Conservation (phyloP, 345 rosid species). For the Corchorus capsularis region DNA sequence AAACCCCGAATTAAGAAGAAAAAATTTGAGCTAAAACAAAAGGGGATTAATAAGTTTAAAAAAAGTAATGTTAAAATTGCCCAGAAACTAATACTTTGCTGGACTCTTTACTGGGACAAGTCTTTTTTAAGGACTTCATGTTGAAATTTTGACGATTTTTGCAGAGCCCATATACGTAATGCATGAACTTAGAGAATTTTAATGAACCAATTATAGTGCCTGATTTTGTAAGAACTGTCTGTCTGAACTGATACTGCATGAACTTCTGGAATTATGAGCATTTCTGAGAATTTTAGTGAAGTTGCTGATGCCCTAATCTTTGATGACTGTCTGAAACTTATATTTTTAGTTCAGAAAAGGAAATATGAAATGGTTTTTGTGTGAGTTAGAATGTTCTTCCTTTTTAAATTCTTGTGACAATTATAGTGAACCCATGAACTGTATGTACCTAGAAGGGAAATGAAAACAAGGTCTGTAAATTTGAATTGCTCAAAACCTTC, state of each 20-base stretch:
- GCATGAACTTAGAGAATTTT: neutral
- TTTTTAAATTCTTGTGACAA: neutral
- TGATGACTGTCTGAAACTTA: neutral
- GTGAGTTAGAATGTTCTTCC: neutral
- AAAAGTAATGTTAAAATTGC: neutral
- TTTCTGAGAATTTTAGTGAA: constrained; percentile 10
- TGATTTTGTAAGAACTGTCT: constrained; percentile 14
- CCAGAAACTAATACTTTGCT: constrained; percentile 8
- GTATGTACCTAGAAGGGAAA: neutral
- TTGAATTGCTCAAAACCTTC: neutral
- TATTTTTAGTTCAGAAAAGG: neutral
- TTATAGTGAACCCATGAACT: constrained; percentile 7
- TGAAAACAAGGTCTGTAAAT: neutral
- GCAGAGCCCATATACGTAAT: neutral
- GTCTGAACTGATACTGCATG: constrained; percentile 5
- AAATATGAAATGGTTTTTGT: neutral
- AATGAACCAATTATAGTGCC: neutral
- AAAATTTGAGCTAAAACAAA: neutral
- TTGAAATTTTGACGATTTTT: constrained; percentile 16
- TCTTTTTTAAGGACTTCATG: constrained; percentile 26
- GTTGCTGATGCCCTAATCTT: constrained; percentile 14
- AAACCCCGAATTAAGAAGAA: neutral
- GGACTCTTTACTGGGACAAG: constrained; percentile 42
- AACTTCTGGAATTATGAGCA: neutral
- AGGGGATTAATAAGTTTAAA: neutral